Base-by-base conservation (phyloP, 345 rosid species). In the Ricinus communis region DNA sequence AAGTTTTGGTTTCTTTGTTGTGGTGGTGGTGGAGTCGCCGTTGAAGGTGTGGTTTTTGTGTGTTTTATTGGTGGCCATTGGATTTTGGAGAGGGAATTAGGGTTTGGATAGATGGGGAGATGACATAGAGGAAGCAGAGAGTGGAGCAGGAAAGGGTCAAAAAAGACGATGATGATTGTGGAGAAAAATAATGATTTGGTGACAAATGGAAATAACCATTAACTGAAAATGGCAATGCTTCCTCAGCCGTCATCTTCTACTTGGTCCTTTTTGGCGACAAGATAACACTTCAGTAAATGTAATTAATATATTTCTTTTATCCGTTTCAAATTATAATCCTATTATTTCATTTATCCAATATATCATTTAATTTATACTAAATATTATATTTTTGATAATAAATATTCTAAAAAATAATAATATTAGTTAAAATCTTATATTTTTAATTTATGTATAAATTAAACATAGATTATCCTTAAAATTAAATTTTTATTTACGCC, bases 1-100 rank as follows among this genome's bases (percentile, higher is more conserved):
- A 10, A 74, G 70, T 54, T 41, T 80, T 30, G 80, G 83, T 77
- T 75, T 81, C 71, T 88, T 87, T 58, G 85, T 68, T 1, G 74
- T 16, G 65, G 71, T 83, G 54, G 79, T 46, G 12, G 7, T 15
- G 52, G 64, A 66, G 22, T 83, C 82, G 3, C 69, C 54, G 40
- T 57, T 73, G 62, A 51, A 3, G 66, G 55, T 59, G 55, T 70
- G 62, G 56, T 46, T 54, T 71, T 27, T 76, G 54, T 79, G 82
- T n/a, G 73, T 74, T 71, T 51, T 31, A 85, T 33, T 28, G 74
- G 71, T 46, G 77, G 75, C 69, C 69, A 65, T 65, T 11, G 25
- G 3, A 47, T 45, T n/a, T 64, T 2, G 21, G 1, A 45, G 31
- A 5, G 52, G 67, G 4, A 2, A 27, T 2, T 43, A 43, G 63